Evolutionary conservation across 2,329 filamentous ascomycete genomes (phyloP), one percentile per base, ranked within the genome.

Genomic region (Pseudogymnoascus sp.): DNA sequence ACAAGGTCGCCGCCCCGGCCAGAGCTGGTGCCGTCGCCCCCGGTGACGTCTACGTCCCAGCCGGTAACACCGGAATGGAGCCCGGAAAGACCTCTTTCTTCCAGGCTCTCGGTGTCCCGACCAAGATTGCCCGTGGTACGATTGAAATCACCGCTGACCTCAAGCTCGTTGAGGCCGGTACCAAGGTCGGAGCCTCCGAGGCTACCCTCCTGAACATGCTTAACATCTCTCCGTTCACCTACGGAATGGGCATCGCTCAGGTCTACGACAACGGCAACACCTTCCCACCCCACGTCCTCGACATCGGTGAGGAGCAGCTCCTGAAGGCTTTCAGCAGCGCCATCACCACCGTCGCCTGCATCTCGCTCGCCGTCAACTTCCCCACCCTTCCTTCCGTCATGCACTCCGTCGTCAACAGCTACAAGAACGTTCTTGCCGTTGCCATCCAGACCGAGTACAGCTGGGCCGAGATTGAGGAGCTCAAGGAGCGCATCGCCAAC

Each of bases 91-190:
- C 94, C 75, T 97, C 94, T 77, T 99, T 99, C 91, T 99, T 99
- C 92, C 94, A 99, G 88, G 94, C 94, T 74, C 94, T 99, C 80
- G 93, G 93, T 91, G 91, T 99, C 77, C 94, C 94, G 76, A 99
- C 94, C 86, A 99, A 99, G 91, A 99, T 99, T 82, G 94, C 94
- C 77, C 94, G 94, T 96, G 95, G 94, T 95, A 99, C 94, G 82
- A 99, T 99, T 82, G 94, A 99, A 90, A 99, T 99, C 76, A 97
- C 92, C 68, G 83, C 87, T 73, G 94, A 99, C 76, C 84, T 99
- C 73, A 97, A 97, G 90, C 90, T 99, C 78, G 89, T 97, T 75
- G 91, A 96, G 84, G 85, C 90, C 68, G 87, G 87, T 71, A 82
- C 62, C 84, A 97, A 96, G 86, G 95, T 99, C 83, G 94, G 95